Percentiles rank a stretch among this genome's conserved stretches.
phyloP scores from a whole-genome alignment of 495 filamentous ascomycete species.

The Lasiosphaeris hirsuta region DNA sequence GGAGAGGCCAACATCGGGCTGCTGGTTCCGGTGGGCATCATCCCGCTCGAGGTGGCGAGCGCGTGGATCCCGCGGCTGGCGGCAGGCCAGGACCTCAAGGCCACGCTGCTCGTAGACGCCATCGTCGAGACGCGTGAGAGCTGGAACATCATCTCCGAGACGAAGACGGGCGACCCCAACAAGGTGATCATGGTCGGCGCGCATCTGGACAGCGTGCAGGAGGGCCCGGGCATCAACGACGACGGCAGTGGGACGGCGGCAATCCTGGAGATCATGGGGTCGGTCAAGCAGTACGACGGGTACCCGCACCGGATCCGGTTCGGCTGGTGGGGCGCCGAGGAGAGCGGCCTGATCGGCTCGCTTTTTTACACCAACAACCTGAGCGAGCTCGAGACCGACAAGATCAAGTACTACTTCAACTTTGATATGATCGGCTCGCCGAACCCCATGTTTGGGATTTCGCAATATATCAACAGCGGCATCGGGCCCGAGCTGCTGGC shows the following conservation, averaged over 20 bases:
- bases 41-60: constrained; percentile 46
- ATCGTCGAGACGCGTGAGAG: constrained; percentile 47
- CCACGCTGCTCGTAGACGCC: constrained; percentile 33
- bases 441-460: constrained; percentile 62
- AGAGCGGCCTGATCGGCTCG: constrained; percentile 61
- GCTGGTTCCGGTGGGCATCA: constrained; percentile 29
- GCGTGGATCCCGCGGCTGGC: constrained; percentile 41
- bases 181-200: constrained; percentile 63
- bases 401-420: constrained; percentile 68
- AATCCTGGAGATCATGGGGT: constrained; percentile 57
- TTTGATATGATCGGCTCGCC: constrained; percentile 77
- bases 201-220: constrained; percentile 66
- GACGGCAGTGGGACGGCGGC: constrained; percentile 54
- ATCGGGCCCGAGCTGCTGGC: constrained; percentile 26
- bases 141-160: constrained; percentile 64
- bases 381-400: constrained; percentile 40
- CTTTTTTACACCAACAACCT: constrained; percentile 51
- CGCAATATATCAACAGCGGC: constrained; percentile 38
- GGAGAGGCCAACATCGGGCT: constrained; percentile 27
- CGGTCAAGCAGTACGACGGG: constrained; percentile 57
- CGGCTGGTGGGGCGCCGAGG: constrained; percentile 67
- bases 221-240: constrained; percentile 48
- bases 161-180: constrained; percentile 60
- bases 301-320: constrained; percentile 63
- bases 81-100: constrained; percentile 28